Evolutionary conservation across 2,329 filamentous ascomycete species (phyloP), one percentile per base, ranked within the genome.

Genomic region (Arthrobotrys entomopaga): DNA sequence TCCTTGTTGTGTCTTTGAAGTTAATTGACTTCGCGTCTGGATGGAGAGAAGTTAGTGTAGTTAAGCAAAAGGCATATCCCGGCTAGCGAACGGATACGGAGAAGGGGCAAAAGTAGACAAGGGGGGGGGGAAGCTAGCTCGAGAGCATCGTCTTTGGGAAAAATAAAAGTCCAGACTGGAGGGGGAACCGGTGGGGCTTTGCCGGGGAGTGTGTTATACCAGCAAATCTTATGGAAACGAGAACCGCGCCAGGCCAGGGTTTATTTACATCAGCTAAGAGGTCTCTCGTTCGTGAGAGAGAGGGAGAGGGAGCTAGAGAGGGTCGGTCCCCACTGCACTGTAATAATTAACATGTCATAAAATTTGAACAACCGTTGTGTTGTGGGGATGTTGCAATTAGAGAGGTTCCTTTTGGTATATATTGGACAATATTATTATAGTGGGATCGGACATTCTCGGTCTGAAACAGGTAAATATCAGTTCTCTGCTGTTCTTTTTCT

Each of bases 371-470:
- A 34, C 29, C 10, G 29, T 7, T 70, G 67, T 40, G 69, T 73
- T 73, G 69, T 60, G 60, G 61, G 69, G 69, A 66, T 60, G 69
- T 73, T 73, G 67, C 52, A 73, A 73, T 57, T 57, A 48, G 40
- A 15, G 43, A n/a, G 15, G 38, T 10, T 13, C 16, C 22, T 42
- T 49, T 46, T 20, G 67, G 52, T 57, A 61, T 73, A 73, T 73
- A 73, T 66, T 66, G 29, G 29, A 52, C 43, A 34, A 22, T 56
- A 49, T 50, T 52, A 66, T 50, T 65, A 65, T 63, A 63, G 42
- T 24, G 56, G 54, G 64, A 69, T 69, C 48, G 65, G 56, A 66
- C 56, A 57, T 56, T 42, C 60, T 54, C 42, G n/a, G 13, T n/a
- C 42, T 66, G 61, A 65, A 66, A 66, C 69, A 63, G 42, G 42